Evolutionary conservation across 257 asterid genomes (phyloP).

Genomic region (Gentiana macrophylla): DNA sequence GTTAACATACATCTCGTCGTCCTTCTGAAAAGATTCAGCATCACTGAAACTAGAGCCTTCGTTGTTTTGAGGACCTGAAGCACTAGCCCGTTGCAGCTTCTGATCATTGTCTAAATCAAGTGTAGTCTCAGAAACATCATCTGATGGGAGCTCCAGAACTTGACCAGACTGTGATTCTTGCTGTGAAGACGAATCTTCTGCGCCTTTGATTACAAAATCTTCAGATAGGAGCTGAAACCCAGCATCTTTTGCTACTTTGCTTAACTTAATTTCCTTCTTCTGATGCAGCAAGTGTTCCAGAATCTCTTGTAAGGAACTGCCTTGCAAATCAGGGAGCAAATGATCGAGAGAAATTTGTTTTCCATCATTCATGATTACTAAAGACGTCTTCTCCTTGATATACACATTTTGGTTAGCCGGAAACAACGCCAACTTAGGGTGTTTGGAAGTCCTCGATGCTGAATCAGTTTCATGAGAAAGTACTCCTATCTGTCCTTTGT

Average conservation of each 20-base stretch:
- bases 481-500: slow-evolving; percentile 21
- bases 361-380: slow-evolving; percentile 49
- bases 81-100: slow-evolving; percentile 7
- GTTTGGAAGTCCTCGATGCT: slow-evolving; percentile 32
- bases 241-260: slow-evolving; percentile 75
- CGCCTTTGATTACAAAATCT: slow-evolving; percentile 54
- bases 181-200: slow-evolving; percentile 31
- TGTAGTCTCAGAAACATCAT: slow-evolving; percentile 13
- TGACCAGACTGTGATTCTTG: slow-evolving; percentile 34
- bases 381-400: slow-evolving; percentile 59
- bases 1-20: slow-evolving; percentile 20
- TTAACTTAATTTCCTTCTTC: slow-evolving; percentile 58
- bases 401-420: slow-evolving; percentile 34
- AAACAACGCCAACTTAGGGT: slow-evolving; percentile 31
- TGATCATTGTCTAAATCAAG: slow-evolving; percentile 9
- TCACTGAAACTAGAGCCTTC: slow-evolving; percentile 20
- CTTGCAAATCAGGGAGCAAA: slow-evolving; percentile 50
- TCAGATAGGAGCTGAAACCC: slow-evolving; percentile 88
- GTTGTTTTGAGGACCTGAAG: slow-evolving; percentile 4
- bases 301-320: slow-evolving; percentile 70
- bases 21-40: slow-evolving; percentile 21
- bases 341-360: slow-evolving; percentile 56
- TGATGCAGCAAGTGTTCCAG: slow-evolving; percentile 52
- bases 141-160: slow-evolving; percentile 26
- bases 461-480: slow-evolving; percentile 18